Percentiles rank a stretch among this genome's conserved stretches.
phyloP scores from a whole-genome alignment of 768 basidiomycete species.

The Suillus spraguei region DNA sequence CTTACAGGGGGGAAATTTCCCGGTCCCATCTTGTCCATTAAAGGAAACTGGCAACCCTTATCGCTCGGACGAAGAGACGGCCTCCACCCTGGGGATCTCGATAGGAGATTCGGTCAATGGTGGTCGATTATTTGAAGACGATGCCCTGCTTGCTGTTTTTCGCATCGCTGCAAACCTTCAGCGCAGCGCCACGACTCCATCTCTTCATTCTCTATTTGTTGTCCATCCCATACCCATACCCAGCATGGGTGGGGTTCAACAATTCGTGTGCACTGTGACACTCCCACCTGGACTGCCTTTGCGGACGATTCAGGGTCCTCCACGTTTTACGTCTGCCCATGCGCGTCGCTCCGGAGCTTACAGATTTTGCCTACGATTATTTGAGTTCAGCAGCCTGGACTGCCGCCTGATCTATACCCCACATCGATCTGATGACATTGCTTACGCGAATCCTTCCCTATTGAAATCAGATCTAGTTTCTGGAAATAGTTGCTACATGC shows the following conservation, averaged over 20 bases:
- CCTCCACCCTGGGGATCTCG: slow-evolving; percentile 32
- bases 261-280: slow-evolving; percentile 51
- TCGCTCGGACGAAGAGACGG: slow-evolving; percentile 46
- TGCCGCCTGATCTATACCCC: slow-evolving; percentile 42
- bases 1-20: slow-evolving; percentile 31
- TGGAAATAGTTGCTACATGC: slow-evolving; percentile 57
- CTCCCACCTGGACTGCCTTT: slow-evolving; percentile 48
- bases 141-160: slow-evolving; percentile 60
- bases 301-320: slow-evolving; percentile 44
- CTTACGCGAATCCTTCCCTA: background rate
- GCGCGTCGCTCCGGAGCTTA: slow-evolving; percentile 65
- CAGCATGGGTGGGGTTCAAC: slow-evolving; percentile 24
- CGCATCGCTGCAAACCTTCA: slow-evolving; percentile 42
- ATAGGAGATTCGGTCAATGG: slow-evolving; percentile 67
- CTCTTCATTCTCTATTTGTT: slow-evolving; percentile 22
- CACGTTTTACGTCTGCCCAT: slow-evolving; percentile 46
- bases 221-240: slow-evolving; percentile 6
- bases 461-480: slow-evolving; percentile 28
- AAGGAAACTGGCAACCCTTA: slow-evolving; percentile 43
- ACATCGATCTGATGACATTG: slow-evolving; percentile 5
- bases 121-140: slow-evolving; percentile 55
- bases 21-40: slow-evolving; percentile 49
- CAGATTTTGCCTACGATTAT: slow-evolving; percentile 53
- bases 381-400: slow-evolving; percentile 53
- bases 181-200: slow-evolving; percentile 8